A percentile compares a stretch with the other conserved stretches of the same genome.
These are phyloP conservation scores for Nyssa sinensis DNA, from an alignment of 148 eudicot genomes.

Conservation along the genomic window DNA sequence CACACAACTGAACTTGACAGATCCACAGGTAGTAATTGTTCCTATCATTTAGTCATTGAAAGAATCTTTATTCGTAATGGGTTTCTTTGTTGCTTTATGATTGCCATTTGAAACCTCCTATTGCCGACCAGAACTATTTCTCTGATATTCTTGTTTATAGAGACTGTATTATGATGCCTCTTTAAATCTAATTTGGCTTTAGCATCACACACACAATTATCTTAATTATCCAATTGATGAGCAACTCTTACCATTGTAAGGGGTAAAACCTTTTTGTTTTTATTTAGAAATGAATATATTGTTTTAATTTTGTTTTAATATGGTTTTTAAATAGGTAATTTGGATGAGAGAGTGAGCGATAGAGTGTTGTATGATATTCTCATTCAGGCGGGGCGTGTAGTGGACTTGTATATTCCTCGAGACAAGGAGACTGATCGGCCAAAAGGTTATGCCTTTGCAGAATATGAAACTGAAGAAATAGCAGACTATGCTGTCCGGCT, in stretches of 20 bases:
- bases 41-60: too few relatives aligned
- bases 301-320: constrained; percentile 2
- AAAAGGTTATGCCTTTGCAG: constrained; percentile 90
- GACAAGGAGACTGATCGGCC: constrained; percentile 88
- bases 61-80: too few relatives aligned
- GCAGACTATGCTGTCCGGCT: constrained; percentile 91
- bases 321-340: constrained; percentile 48
- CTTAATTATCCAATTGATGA: not conserved
- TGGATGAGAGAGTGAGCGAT: constrained; percentile 86
- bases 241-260: not conserved
- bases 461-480: constrained; percentile 83
- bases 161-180: not conserved
- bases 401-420: constrained; percentile 77
- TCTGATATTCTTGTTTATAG: not conserved
- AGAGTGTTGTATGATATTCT: constrained; percentile 94
- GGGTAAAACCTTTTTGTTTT: not conserved
- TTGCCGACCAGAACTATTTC: too few relatives aligned
- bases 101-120: too few relatives aligned
- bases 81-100: too few relatives aligned
- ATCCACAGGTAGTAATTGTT: too few relatives aligned
- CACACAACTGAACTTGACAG: too few relatives aligned
- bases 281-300: not conserved
- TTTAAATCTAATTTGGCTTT: not conserved
- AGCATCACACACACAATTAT: not conserved
- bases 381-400: constrained; percentile 89